These are phyloP conservation scores for Monosporozyma yasuniensis DNA, from an alignment of 805 yeast species.

Conservation along the genomic window DNA sequence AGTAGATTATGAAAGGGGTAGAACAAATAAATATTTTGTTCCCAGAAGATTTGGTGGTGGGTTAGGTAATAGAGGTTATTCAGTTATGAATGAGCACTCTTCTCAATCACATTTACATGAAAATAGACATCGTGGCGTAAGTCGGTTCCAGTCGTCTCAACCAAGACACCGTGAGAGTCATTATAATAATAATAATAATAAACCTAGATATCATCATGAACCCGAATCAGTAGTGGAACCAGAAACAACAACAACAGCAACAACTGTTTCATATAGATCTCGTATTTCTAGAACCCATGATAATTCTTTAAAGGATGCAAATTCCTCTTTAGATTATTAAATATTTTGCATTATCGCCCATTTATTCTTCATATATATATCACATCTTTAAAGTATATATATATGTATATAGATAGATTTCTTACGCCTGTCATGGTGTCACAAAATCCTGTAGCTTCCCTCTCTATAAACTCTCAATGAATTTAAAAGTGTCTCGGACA, in stretches of 20 bases:
- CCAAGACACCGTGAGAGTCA: neutral
- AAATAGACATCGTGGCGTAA: neutral
- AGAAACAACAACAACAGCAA: neutral
- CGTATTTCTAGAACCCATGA: constrained; percentile 12
- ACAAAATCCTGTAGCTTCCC: neutral
- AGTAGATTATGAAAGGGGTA: constrained; percentile 67
- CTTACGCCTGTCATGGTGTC: too few species aligned
- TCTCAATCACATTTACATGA: too few species aligned
- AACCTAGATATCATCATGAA: neutral
- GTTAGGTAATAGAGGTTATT: constrained; percentile 64
- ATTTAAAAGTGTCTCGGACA: too few species aligned
- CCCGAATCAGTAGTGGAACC: neutral
- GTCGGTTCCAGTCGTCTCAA: neutral
- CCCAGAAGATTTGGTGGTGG: constrained; percentile 86
- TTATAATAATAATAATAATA: neutral
- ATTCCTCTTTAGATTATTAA: constrained; percentile 8
- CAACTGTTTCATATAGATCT: neutral
- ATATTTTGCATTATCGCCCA: neutral
- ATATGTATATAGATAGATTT: too few species aligned
- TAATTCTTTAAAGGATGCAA: constrained; percentile 1
- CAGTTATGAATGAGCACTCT: neutral
- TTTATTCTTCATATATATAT: too few species aligned
- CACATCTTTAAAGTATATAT: too few species aligned
- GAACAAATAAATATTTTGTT: constrained; percentile 56
- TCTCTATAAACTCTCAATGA: too few species aligned